Base-by-base conservation (phyloP, 1,284 basidiomycete genomes). In the Serendipita sp. region DNA sequence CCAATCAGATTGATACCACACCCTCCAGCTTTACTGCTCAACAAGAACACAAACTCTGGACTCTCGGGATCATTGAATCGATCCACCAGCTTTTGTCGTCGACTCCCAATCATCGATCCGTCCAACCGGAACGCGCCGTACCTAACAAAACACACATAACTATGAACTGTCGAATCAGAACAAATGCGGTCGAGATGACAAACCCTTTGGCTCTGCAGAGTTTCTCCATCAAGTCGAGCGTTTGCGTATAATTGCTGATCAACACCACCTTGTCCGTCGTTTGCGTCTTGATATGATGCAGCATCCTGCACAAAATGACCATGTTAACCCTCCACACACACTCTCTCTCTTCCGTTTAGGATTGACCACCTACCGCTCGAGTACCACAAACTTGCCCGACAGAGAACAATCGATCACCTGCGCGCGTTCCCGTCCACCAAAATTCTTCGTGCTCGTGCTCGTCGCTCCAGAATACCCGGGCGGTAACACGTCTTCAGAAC, bases 1-100 rank as follows among this genome's bases (percentile, higher is more conserved):
- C 95, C 95, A 70, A 98, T 97, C 66, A 99, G 79, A 71, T 99
- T 99, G 79, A 99, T 95, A 70, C 96, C 94, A 69, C 94, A 97
- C 69, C 95, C 95, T 65, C 95, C 95, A 43, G 96, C 94, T 74
- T 98, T 98, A 67, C 91, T 93, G 72, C 91, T 94, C 15, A 99
- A 80, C 61, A 99, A 76, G 76, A 99, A 99, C 53, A 99, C 82
- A 68, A 97, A 95, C 72, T 99, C 94, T 70, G 92, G 93, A 50
- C 91, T 87, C 63, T 89, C 84, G 0, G 96, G 96, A 73, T 99
- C 83, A 72, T 99, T 99, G 77, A 99, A 99, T 68, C 90, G 85
- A 71, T 97, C 93, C 12, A 99, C 95, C 29, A 98, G 84, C 74
- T 98, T 98, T 73, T 96, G 94, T 32, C 95, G 87, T 74, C 99